Percentiles rank a stretch among this genome's conserved stretches.
Conservation (phyloP, 768 basidiomycete genomes). For the Suillus placidus region DNA sequence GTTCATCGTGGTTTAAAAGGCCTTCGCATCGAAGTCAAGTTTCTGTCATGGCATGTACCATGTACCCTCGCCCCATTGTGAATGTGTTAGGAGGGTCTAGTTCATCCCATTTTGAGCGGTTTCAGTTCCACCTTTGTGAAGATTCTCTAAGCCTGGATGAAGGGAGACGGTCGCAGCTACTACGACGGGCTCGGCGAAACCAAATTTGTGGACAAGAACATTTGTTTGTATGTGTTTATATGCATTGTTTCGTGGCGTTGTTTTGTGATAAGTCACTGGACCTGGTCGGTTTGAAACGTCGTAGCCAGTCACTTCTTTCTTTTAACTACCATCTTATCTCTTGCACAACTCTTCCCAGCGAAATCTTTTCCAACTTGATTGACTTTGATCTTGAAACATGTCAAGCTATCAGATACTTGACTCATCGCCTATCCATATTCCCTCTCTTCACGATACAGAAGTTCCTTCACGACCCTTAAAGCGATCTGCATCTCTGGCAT, state of each 20-base stretch:
- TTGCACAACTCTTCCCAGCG: not conserved
- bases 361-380: conserved; percentile 5
- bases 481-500: conserved; percentile 64
- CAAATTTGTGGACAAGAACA: not conserved
- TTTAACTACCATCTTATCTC: conserved; percentile 11
- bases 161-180: not conserved
- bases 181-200: not conserved
- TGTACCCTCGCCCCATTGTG: not conserved
- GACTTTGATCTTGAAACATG: conserved; percentile 19
- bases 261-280: not conserved
- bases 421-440: conserved; percentile 29
- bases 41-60: not conserved
- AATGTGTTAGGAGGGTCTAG: not conserved
- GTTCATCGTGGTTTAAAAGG: not conserved
- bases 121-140: not conserved
- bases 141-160: not conserved
- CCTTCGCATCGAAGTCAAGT: not conserved
- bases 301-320: conserved; percentile 2
- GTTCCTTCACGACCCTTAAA: conserved; percentile 45
- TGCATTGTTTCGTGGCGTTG: conserved; percentile 5
- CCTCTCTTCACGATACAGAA: conserved; percentile 18
- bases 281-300: conserved; percentile 6
- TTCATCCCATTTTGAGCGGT: not conserved
- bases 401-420: conserved; percentile 39
- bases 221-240: conserved; percentile 3